Evolutionary conservation across 2,329 filamentous ascomycete species (phyloP).

Genomic region (Curvularia eragrostidis): DNA sequence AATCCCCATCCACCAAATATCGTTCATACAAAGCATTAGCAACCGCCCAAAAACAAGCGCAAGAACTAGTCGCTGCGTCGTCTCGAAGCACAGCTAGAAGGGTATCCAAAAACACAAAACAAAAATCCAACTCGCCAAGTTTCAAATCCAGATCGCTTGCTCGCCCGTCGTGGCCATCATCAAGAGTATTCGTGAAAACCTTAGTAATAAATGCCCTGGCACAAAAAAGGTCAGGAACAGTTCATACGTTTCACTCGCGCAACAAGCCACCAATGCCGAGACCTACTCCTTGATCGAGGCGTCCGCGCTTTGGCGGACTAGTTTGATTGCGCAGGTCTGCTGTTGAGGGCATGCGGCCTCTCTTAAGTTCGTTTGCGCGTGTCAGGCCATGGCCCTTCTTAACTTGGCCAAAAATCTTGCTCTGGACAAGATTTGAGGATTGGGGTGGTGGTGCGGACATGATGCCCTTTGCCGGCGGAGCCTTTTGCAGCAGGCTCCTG

Average conservation of each 20-base stretch:
- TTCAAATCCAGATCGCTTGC: slow-evolving; percentile 15
- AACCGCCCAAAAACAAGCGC: neutral
- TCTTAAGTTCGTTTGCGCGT: slow-evolving; percentile 41
- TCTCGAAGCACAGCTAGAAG: slow-evolving; percentile 18
- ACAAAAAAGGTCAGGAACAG: slow-evolving; percentile 23
- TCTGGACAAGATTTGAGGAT: slow-evolving; percentile 57
- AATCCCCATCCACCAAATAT: neutral
- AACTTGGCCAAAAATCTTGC: slow-evolving; percentile 68
- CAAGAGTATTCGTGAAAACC: slow-evolving; percentile 23
- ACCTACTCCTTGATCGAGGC: slow-evolving; percentile 59
- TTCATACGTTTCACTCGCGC: slow-evolving; percentile 32
- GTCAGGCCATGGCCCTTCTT: slow-evolving; percentile 59
- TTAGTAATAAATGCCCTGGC: slow-evolving; percentile 19
- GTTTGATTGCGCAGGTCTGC: slow-evolving; percentile 32
- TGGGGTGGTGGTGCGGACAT: slow-evolving; percentile 42
- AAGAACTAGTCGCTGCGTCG: slow-evolving; percentile 9
- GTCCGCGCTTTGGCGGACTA: slow-evolving; percentile 59
- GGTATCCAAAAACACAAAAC: slow-evolving; percentile 22
- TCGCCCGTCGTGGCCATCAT: slow-evolving; percentile 1
- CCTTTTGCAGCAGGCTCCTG: slow-evolving; percentile 73
- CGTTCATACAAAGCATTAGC: neutral
- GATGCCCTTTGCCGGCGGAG: slow-evolving; percentile 51
- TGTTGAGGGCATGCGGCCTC: slow-evolving; percentile 35
- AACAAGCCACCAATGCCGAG: slow-evolving; percentile 61
- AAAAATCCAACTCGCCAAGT: slow-evolving; percentile 3